A percentile compares a stretch with the other conserved stretches of the same genome.
Conservation (phyloP, 306 rosid genomes). For the Casuarina equisetifolia region DNA sequence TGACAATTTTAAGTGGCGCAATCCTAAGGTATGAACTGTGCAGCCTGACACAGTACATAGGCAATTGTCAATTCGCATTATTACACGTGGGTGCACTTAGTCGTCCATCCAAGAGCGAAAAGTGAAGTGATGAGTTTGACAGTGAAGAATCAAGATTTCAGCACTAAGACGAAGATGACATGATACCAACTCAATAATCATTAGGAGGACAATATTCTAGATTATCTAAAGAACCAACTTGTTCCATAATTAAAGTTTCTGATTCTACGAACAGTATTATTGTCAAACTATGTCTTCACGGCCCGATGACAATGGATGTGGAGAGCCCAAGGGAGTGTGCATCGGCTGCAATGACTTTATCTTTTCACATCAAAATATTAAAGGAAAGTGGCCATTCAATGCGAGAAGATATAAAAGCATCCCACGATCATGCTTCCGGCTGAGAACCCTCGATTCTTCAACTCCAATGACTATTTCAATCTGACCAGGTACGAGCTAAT, state of each 20-base stretch:
- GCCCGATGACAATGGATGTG: conserved; percentile 18
- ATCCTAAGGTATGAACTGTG: no score
- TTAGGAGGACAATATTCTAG: conserved; percentile 22
- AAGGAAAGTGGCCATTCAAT: conserved; percentile 24
- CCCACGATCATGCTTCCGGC: background rate
- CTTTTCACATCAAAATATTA: conserved; percentile 4
- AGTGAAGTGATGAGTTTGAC: conserved; percentile 2
- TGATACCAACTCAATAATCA: conserved; percentile 25
- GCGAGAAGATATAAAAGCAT: background rate
- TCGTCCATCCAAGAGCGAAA: background rate
- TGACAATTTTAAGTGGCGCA: no score
- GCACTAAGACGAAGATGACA: conserved; percentile 17
- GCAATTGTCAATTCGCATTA: background rate
- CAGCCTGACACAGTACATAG: no score
- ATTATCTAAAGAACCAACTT: conserved; percentile 41
- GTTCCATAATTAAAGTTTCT: conserved; percentile 14
- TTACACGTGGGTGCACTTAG: background rate
- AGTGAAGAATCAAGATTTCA: background rate
- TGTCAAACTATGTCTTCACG: background rate
- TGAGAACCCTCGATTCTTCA: no score
- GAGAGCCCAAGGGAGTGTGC: background rate
- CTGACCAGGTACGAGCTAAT: no score
- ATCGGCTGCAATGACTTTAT: background rate
- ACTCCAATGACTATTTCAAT: no score
- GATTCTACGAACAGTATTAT: background rate